Percentiles rank a stretch among this genome's conserved stretches.
These are phyloP conservation scores for Onygena corvina DNA, from an alignment of 2,329 filamentous ascomycete genomes.

Conservation along the genomic window DNA sequence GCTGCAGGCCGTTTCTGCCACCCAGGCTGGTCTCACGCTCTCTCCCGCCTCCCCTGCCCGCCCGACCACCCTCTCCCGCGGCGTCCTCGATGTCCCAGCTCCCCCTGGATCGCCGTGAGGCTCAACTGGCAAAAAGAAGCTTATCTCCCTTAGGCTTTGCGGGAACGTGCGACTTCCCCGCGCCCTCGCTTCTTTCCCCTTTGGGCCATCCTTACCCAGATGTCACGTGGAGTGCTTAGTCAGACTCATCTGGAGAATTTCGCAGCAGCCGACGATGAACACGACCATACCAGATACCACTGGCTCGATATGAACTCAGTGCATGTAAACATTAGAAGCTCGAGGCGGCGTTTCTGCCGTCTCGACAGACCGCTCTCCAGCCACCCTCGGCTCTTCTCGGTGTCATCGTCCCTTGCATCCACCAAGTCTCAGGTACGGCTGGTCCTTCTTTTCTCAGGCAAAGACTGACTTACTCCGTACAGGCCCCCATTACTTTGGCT, in stretches of 20 bases:
- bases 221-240: conserved; percentile 8
- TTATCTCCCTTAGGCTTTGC: conserved; percentile 25
- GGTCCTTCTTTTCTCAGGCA: neutral
- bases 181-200: conserved; percentile 5
- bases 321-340: neutral
- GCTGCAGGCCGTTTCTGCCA: no score
- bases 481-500: conserved; percentile 20
- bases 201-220: neutral
- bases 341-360: neutral
- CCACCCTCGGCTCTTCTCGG: neutral
- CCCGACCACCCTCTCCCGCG: neutral
- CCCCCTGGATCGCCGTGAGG: conserved; percentile 1
- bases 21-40: no score
- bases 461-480: neutral
- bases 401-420: neutral
- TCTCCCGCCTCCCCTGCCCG: no score
- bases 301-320: neutral
- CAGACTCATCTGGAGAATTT: conserved; percentile 1
- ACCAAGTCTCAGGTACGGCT: neutral
- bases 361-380: neutral
- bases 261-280: neutral
- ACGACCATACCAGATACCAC: neutral
- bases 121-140: conserved; percentile 19
- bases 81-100: neutral
- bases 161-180: conserved; percentile 14